Base-by-base conservation (phyloP, 495 filamentous ascomycete species). In the Lasiosphaeria hispida region DNA sequence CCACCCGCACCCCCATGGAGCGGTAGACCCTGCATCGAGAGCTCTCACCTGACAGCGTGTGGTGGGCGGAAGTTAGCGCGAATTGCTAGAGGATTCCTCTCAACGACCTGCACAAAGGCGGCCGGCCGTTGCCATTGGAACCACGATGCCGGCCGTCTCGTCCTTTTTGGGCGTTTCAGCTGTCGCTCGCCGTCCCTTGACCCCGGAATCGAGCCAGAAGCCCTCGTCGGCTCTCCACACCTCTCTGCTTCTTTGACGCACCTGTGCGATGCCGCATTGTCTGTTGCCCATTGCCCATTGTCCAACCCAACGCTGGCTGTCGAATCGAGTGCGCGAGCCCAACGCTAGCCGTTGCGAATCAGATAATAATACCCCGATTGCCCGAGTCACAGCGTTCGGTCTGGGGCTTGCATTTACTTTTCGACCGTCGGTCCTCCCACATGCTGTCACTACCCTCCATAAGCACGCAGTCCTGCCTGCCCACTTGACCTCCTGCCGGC, bases 41-140 rank as follows among this genome's bases (percentile, higher is more conserved):
- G 14, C 36, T 23, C 54, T 69, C 66, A 69, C 62, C 64, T 71
- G 68, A 71, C 66, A 64, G 45, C 68, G 68, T 63, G 68, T 61
- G 58, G 59, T 49, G 55, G 57, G 36, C 34, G 48, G 40, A 35
- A 63, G 19, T 53, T 67, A 61, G 65, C 65, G 60, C 53, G 65
- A 58, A 48, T 40, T 54, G 48, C 60, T 40, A 42, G 58, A 48
- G 40, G 17, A 15, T 37, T 10, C 17, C 36, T 48, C 53, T 49
- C 41, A 38, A 53, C 14, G 42, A 48, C 59, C 55, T 51, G 52
- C 42, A 57, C 17, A 35, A 43, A n/a, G 14, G 13, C 11, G 41
- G 44, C 4, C 33, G 42, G 18, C 53, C 42, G 48, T 49, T 55
- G 55, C 55, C 61, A 69, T 64, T 69, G 66, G 66, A 66, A 69